These are phyloP conservation scores for Russula sp. DNA, from an alignment of 768 basidiomycete species.

Conservation along the genomic window DNA sequence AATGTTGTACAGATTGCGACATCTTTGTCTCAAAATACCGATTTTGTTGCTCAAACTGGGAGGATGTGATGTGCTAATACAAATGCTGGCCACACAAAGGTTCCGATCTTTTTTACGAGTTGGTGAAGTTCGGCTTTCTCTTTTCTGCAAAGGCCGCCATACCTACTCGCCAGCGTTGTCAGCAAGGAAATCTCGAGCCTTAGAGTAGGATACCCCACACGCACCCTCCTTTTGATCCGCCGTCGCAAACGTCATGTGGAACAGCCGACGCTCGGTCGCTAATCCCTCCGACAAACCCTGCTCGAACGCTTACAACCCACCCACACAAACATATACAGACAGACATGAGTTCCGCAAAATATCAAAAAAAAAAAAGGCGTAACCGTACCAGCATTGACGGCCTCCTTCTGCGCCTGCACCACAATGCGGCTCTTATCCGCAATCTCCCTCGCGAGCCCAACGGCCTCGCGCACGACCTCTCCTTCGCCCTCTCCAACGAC, in stretches of 20 bases:
- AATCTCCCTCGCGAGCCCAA: conserved; percentile 71
- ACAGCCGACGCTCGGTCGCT: conserved; percentile 79
- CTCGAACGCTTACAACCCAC: conserved; percentile 60
- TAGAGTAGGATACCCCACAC: conserved; percentile 23
- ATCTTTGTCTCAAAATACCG: no score
- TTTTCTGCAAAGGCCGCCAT: conserved; percentile 96
- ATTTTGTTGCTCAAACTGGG: background rate
- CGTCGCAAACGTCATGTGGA: conserved; percentile 90
- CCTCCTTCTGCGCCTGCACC: conserved; percentile 86
- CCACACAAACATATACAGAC: background rate
- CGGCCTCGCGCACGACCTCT: conserved; percentile 78
- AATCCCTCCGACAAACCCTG: conserved; percentile 75
- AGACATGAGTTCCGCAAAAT: no score
- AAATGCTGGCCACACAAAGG: background rate
- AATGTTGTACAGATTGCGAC: background rate
- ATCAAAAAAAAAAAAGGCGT: background rate
- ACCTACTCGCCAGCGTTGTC: conserved; percentile 41
- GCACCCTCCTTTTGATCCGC: conserved; percentile 91
- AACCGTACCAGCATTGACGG: conserved; percentile 77
- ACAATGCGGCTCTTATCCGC: conserved; percentile 77
- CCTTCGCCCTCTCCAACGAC: conserved; percentile 69
- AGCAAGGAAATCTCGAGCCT: background rate
- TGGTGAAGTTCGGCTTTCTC: conserved; percentile 76
- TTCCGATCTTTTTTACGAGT: conserved; percentile 33
- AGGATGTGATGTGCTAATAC: background rate